Percentiles rank a stretch among this genome's conserved stretches.
Conservation (phyloP, 1,284 basidiomycete genomes). For the Volvariella surrecta region DNA sequence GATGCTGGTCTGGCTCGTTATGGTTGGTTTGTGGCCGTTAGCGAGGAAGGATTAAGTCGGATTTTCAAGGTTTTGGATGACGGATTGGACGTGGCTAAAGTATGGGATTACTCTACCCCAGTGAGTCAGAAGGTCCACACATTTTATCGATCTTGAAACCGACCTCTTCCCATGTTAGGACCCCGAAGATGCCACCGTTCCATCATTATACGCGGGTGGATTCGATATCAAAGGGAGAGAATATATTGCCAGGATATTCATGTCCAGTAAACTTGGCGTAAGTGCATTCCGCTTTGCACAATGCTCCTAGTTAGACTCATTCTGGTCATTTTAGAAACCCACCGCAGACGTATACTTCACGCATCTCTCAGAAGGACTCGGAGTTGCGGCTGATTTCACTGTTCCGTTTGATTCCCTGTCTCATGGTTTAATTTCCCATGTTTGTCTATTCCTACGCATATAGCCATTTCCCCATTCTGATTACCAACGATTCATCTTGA, state of each 20-base stretch:
- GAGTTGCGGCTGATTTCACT: constrained; percentile 50
- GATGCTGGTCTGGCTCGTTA: constrained; percentile 43
- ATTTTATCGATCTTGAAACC: constrained; percentile 13
- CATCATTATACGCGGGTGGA: constrained; percentile 50
- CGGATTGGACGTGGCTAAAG: constrained; percentile 31
- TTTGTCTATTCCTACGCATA: constrained; percentile 29
- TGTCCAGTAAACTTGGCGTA: constrained; percentile 52
- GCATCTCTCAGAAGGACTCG: constrained; percentile 45
- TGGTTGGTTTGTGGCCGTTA: constrained; percentile 46
- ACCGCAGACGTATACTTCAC: constrained; percentile 53
- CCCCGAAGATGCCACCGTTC: constrained; percentile 31
- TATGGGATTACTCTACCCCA: constrained; percentile 54
- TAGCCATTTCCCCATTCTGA: constrained; percentile 1
- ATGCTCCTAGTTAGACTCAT: not conserved
- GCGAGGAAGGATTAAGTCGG: constrained; percentile 44
- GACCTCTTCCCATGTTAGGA: constrained; percentile 12
- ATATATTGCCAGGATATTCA: constrained; percentile 68
- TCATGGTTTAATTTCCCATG: constrained; percentile 70
- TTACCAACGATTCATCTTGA: constrained; percentile 7
- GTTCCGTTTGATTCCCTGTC: constrained; percentile 66
- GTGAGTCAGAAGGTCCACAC: constrained; percentile 27
- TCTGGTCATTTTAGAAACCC: constrained; percentile 24
- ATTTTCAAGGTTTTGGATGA: constrained; percentile 41
- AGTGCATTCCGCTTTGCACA: constrained; percentile 29
- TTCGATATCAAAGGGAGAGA: constrained; percentile 47